Percentiles rank a stretch among this genome's conserved stretches.
Evolutionary conservation across 495 filamentous ascomycete genomes (phyloP).

Genomic region (Penicillium verhagenii): DNA sequence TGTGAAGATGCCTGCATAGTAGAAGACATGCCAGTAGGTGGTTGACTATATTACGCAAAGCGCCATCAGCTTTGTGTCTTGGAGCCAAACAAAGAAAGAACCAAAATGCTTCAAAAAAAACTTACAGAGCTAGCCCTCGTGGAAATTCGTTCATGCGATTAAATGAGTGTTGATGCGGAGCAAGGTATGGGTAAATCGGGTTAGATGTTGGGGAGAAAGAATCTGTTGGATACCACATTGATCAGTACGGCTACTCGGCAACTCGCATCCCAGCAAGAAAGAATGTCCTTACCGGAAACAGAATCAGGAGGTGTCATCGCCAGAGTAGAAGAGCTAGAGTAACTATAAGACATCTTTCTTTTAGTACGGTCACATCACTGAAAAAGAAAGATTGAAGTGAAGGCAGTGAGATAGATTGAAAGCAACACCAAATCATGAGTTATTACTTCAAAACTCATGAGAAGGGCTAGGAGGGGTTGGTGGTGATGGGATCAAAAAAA

Average conservation of each 20-base stretch:
- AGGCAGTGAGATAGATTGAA: not conserved
- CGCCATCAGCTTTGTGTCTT: slow-evolving; percentile 15
- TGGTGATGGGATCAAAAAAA: too few relatives aligned
- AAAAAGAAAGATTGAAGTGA: slow-evolving; percentile 3
- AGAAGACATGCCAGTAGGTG: slow-evolving; percentile 36
- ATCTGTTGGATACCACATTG: slow-evolving; percentile 27
- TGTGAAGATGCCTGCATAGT: slow-evolving; percentile 32
- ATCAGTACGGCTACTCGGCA: slow-evolving; percentile 9
- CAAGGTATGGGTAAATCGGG: slow-evolving; percentile 39
- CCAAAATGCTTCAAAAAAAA: not conserved
- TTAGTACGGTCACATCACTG: slow-evolving; percentile 26
- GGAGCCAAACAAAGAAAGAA: too few relatives aligned
- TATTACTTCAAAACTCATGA: slow-evolving; percentile 8
- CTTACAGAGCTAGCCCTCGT: slow-evolving; percentile 47
- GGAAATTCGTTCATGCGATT: slow-evolving; percentile 45
- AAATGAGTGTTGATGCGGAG: slow-evolving; percentile 33
- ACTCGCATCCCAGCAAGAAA: slow-evolving; percentile 4
- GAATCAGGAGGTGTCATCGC: slow-evolving; percentile 49
- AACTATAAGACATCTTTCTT: slow-evolving; percentile 30
- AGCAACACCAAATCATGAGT: slow-evolving; percentile 2
- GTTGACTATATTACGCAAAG: slow-evolving; percentile 30
- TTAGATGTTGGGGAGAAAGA: slow-evolving; percentile 40
- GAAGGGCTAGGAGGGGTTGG: too few relatives aligned
- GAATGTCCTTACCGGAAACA: slow-evolving; percentile 41
- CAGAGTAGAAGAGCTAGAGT: slow-evolving; percentile 39